A percentile compares a stretch with the other conserved stretches of the same genome.
Evolutionary conservation across 148 eudicot species (phyloP).

Genomic region (Diospyros lotus): DNA sequence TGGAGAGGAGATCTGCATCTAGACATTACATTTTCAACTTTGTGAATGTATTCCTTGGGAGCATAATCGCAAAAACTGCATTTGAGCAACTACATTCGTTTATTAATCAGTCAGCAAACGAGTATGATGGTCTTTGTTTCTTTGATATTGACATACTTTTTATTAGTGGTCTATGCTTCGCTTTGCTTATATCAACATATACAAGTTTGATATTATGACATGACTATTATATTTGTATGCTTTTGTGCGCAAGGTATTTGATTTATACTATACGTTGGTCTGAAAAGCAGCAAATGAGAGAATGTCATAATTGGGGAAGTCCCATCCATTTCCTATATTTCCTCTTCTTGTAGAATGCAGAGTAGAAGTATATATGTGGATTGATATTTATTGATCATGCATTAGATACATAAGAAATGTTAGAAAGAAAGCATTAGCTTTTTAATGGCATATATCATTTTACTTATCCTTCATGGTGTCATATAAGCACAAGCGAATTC

Average conservation of each 20-base stretch:
- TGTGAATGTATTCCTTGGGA: conserved; percentile 94
- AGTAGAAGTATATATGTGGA: neutral
- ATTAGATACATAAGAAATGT: too few relatives aligned
- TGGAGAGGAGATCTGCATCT: conserved; percentile 80
- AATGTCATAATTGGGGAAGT: neutral
- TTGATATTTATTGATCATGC: too few relatives aligned
- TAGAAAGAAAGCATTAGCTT: too few relatives aligned
- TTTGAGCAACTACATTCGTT: conserved; percentile 82
- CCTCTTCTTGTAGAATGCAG: neutral
- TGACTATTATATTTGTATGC: neutral
- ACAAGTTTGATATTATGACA: neutral
- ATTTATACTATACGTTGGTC: neutral
- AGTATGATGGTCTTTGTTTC: conserved; percentile 30
- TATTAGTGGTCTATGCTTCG: too few relatives aligned
- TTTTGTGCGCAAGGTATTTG: neutral
- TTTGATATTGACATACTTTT: too few relatives aligned
- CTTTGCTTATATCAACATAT: neutral
- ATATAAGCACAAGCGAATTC: neutral
- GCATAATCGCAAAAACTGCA: conserved; percentile 86
- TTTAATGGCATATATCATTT: too few relatives aligned
- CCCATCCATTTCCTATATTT: neutral
- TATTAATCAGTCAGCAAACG: conserved; percentile 76
- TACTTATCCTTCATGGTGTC: neutral
- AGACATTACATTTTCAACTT: conserved; percentile 93
- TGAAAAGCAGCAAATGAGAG: neutral